phyloP scores from a whole-genome alignment of 1,139 yeast genomes.

The Yamadazyma mexicana region DNA sequence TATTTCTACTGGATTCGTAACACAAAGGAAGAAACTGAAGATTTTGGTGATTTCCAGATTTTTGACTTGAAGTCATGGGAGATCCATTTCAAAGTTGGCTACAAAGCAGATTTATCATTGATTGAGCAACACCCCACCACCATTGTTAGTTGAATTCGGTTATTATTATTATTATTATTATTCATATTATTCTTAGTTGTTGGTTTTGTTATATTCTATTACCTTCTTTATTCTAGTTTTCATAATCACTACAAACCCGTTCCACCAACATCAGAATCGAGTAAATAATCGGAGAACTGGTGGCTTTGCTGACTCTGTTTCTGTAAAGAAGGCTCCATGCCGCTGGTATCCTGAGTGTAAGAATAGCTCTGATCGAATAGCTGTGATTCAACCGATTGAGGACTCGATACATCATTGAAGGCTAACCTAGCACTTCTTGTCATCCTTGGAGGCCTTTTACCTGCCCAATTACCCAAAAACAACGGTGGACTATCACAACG shows the following conservation, averaged over 20 bases:
- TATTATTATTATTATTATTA: background rate
- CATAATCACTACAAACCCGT: background rate
- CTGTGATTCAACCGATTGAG: background rate
- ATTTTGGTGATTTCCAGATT: slow-evolving; percentile 41
- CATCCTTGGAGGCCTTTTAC: background rate
- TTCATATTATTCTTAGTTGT: background rate
- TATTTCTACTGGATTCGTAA: slow-evolving; percentile 42
- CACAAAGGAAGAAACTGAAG: slow-evolving; percentile 11
- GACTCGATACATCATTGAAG: background rate
- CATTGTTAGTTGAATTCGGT: slow-evolving; percentile 4
- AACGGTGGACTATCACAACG: background rate
- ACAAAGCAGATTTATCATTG: slow-evolving; percentile 17
- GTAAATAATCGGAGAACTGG: background rate
- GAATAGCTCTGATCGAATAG: background rate
- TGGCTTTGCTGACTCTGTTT: background rate
- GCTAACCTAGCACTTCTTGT: background rate
- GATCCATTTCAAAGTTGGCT: slow-evolving; percentile 38
- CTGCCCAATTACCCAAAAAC: background rate
- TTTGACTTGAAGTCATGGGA: slow-evolving; percentile 49
- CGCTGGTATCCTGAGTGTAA: slow-evolving; percentile 1
- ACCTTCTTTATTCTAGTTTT: background rate
- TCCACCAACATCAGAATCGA: background rate
- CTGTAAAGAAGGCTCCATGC: background rate
- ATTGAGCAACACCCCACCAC: slow-evolving; percentile 10
- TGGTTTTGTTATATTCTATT: background rate